Evolutionary conservation across 345 rosid genomes (phyloP).

Genomic region (Brassica cretica): DNA sequence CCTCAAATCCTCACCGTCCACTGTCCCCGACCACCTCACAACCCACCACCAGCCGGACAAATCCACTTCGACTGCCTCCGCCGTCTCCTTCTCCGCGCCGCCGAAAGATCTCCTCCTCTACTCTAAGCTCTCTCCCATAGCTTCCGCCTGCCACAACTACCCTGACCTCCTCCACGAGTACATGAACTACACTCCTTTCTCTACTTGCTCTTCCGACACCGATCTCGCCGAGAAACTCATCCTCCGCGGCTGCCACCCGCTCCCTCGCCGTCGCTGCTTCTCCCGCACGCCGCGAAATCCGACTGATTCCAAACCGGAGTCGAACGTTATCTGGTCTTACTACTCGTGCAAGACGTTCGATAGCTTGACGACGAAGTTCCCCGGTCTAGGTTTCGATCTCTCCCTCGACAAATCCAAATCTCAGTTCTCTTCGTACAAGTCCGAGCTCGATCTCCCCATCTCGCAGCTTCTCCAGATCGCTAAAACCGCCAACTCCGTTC

Average conservation of each 20-base stretch:
- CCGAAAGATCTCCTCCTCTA: constrained; percentile 82
- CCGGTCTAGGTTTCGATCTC: constrained; percentile 63
- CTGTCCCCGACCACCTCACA: constrained; percentile 66
- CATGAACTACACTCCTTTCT: constrained; percentile 85
- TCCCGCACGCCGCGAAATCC: constrained; percentile 53
- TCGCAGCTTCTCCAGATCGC: constrained; percentile 77
- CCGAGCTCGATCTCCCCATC: constrained; percentile 89
- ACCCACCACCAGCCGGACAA: constrained; percentile 71
- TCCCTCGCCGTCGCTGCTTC: constrained; percentile 99
- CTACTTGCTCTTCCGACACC: constrained; percentile 70
- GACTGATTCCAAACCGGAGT: constrained; percentile 52
- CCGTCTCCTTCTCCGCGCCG: constrained; percentile 42
- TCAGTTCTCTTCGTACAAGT: constrained; percentile 50
- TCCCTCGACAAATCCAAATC: constrained; percentile 47
- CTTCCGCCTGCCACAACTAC: constrained; percentile 85
- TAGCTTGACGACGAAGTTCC: constrained; percentile 58
- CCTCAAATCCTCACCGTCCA: constrained; percentile 50
- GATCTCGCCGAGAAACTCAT: constrained; percentile 80
- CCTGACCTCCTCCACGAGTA: constrained; percentile 82
- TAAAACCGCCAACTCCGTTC: constrained; percentile 51
- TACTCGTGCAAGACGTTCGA: constrained; percentile 73
- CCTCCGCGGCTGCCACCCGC: constrained; percentile 94
- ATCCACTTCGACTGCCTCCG: constrained; percentile 11
- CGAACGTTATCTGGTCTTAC: constrained; percentile 66
- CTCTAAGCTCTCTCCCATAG: constrained; percentile 78